A percentile compares a stretch with the other conserved stretches of the same genome.
phyloP scores from a whole-genome alignment of 2,329 filamentous ascomycete genomes.

The Cytospora piceae region DNA sequence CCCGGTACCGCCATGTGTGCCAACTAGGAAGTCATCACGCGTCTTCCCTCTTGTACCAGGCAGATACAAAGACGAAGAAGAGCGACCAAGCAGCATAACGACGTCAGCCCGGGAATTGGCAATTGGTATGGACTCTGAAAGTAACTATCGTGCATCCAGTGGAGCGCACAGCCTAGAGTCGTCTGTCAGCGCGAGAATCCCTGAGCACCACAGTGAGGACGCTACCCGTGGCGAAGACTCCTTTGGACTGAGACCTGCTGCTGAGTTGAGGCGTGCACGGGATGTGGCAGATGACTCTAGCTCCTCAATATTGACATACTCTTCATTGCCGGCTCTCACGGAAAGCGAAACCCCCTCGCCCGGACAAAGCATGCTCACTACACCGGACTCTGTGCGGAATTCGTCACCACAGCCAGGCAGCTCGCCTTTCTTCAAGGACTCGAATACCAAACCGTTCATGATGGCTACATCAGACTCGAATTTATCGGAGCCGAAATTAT shows the following conservation, averaged over 20 bases:
- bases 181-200: not conserved
- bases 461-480: conserved; percentile 18
- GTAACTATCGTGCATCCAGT: not conserved
- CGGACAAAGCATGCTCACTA: conserved; percentile 37
- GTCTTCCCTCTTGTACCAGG: conserved; percentile 35
- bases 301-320: conserved; percentile 34
- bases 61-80: conserved; percentile 24
- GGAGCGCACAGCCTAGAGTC: conserved; percentile 9
- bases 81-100: not conserved
- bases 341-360: conserved; percentile 38
- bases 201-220: not conserved
- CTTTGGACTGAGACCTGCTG: conserved; percentile 18
- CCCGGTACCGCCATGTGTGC: not conserved
- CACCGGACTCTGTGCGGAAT: conserved; percentile 33
- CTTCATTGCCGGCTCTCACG: conserved; percentile 40
- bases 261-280: conserved; percentile 17
- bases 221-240: not conserved
- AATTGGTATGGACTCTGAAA: not conserved
- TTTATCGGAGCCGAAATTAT: not conserved
- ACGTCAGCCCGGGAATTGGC: conserved; percentile 1
- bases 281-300: conserved; percentile 18
- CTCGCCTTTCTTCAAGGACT: conserved; percentile 18
- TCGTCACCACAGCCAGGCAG: conserved; percentile 25
- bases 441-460: conserved; percentile 16
- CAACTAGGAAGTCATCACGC: conserved; percentile 22